Conservation (phyloP, 2,329 filamentous ascomycete species). For the Sordariomycetes sp. region DNA sequence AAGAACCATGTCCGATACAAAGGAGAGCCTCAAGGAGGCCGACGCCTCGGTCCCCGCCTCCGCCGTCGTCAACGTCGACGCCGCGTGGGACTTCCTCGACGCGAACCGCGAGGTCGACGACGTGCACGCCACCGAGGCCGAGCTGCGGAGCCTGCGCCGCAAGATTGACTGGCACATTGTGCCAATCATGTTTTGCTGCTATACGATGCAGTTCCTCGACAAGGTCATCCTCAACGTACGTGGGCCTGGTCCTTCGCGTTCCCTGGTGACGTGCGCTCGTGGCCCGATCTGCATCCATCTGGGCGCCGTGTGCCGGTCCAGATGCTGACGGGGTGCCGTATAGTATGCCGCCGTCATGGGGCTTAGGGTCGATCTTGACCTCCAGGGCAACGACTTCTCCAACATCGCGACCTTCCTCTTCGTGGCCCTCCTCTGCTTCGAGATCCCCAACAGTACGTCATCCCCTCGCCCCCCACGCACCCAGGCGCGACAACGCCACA, state of each 20-base stretch:
- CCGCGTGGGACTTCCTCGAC: conserved; percentile 31
- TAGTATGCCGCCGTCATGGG: conserved; percentile 57
- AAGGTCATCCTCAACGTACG: conserved; percentile 50
- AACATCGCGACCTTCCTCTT: conserved; percentile 50
- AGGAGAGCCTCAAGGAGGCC: conserved; percentile 3
- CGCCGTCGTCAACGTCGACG: conserved; percentile 19
- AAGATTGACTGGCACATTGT: conserved; percentile 47
- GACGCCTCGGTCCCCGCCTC: conserved; percentile 1
- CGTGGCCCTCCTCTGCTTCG: conserved; percentile 44
- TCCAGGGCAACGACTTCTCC: conserved; percentile 47
- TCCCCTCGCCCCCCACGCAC: neutral
- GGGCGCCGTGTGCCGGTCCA: neutral
- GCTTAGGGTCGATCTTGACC: conserved; percentile 35
- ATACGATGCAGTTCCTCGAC: conserved; percentile 51
- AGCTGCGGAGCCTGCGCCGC: conserved; percentile 32
- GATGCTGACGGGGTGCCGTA: neutral
- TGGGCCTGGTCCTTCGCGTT: conserved; percentile 3
- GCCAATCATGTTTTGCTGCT: conserved; percentile 47
- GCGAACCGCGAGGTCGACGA: conserved; percentile 23
- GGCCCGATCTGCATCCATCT: neutral
- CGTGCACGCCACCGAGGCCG: conserved; percentile 15
- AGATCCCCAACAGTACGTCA: conserved; percentile 41
- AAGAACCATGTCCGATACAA: conserved; percentile 1
- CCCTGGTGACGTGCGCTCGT: neutral
- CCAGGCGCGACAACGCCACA: neutral